These are phyloP conservation scores for Paspalum notatum DNA, from an alignment of 176 grass and related monocot genomes.

Conservation along the genomic window DNA sequence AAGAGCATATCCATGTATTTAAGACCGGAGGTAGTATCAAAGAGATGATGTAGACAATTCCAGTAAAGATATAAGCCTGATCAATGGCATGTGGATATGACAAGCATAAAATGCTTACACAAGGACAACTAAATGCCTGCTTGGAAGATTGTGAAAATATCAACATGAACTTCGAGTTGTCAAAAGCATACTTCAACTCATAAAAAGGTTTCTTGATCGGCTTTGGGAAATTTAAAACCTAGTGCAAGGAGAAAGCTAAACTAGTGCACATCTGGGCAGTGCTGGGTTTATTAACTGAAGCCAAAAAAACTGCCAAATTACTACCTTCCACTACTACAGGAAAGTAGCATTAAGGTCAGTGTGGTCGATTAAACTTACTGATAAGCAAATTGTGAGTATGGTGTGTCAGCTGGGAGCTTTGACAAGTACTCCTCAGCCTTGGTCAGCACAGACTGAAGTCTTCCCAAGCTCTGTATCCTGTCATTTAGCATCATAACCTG, in stretches of 20 bases:
- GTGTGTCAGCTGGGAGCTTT: conserved; percentile 70
- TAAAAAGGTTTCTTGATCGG: neutral
- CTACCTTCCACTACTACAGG: neutral
- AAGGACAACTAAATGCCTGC: neutral
- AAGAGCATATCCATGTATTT: neutral
- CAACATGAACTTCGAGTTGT: neutral
- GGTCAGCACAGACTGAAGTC: conserved; percentile 84
- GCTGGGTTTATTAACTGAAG: conserved; percentile 1
- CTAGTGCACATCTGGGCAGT: neutral
- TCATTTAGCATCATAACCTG: conserved; percentile 99
- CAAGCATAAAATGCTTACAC: conserved; percentile 1
- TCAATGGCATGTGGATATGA: neutral
- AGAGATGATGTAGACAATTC: neutral
- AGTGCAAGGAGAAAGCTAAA: neutral
- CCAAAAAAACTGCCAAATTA: neutral
- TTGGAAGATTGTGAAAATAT: neutral
- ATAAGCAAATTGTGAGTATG: conserved; percentile 75
- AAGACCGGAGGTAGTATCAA: neutral
- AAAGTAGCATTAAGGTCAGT: conserved; percentile 8
- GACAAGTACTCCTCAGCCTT: conserved; percentile 86
- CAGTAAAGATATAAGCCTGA: neutral
- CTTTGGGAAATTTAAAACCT: neutral
- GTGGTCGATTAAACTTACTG: conserved; percentile 53
- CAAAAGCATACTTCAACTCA: neutral
- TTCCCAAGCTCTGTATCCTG: conserved; percentile 73